These are phyloP conservation scores for Cystodermella granulosa DNA, from an alignment of 1,284 basidiomycete genomes.

Conservation along the genomic window DNA sequence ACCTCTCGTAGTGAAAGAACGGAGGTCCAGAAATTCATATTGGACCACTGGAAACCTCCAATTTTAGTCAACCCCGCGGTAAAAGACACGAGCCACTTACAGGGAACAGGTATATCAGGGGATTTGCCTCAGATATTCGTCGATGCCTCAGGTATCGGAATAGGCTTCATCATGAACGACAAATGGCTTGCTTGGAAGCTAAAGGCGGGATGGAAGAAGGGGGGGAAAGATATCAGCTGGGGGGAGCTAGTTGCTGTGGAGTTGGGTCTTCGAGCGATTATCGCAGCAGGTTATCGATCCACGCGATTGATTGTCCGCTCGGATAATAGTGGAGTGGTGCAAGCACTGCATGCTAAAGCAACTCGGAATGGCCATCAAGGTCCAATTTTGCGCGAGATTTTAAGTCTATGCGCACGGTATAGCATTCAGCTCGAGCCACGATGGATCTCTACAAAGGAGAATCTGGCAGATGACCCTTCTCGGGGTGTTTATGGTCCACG, in stretches of 20 bases:
- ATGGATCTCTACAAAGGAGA: slow-evolving; percentile 18
- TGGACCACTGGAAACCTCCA: slow-evolving; percentile 26
- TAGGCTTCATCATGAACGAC: slow-evolving; percentile 33
- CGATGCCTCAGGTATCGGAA: slow-evolving; percentile 38
- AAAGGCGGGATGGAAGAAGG: slow-evolving; percentile 20
- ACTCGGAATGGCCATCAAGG: slow-evolving; percentile 4
- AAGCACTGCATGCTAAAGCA: neutral
- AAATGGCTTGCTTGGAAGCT: slow-evolving; percentile 33
- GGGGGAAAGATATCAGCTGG: slow-evolving; percentile 34
- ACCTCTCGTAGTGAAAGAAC: slow-evolving; percentile 37
- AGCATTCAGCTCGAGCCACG: slow-evolving; percentile 11
- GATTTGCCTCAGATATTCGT: slow-evolving; percentile 25
- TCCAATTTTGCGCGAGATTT: slow-evolving; percentile 8
- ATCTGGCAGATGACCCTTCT: slow-evolving; percentile 19
- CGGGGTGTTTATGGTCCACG: slow-evolving; percentile 11
- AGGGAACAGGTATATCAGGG: neutral
- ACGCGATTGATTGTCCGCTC: slow-evolving; percentile 14
- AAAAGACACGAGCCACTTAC: neutral
- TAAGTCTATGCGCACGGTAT: slow-evolving; percentile 10
- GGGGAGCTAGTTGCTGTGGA: slow-evolving; percentile 37
- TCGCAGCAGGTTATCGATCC: slow-evolving; percentile 17
- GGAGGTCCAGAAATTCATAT: slow-evolving; percentile 37
- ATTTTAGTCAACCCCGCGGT: neutral
- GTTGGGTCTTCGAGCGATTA: slow-evolving; percentile 25
- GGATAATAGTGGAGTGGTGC: slow-evolving; percentile 24